These are phyloP conservation scores for Jamesozyma gamospora DNA, from an alignment of 805 yeast species.

Conservation along the genomic window DNA sequence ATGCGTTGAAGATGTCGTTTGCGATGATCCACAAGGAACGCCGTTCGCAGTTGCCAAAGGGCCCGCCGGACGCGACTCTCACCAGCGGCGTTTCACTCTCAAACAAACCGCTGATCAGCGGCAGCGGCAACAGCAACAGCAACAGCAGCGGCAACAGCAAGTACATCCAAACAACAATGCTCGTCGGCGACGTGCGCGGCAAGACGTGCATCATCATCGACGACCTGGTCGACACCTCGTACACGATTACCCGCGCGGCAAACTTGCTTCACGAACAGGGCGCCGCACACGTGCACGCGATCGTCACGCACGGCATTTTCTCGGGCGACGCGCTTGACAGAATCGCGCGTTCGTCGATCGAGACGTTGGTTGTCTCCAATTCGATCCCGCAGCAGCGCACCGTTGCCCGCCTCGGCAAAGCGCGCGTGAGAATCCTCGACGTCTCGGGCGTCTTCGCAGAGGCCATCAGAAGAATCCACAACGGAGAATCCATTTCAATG, in stretches of 20 bases:
- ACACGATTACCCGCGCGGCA: constrained; percentile 88
- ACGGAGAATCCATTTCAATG: constrained; percentile 93
- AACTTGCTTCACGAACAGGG: constrained; percentile 87
- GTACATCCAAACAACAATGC: constrained; percentile 73
- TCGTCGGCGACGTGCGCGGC: constrained; percentile 88
- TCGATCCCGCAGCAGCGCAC: constrained; percentile 77
- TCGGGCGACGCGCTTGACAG: constrained; percentile 82
- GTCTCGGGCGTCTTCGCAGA: constrained; percentile 86
- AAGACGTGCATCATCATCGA: constrained; percentile 85
- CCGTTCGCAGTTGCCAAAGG: constrained; percentile 37
- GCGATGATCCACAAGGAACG: constrained; percentile 95
- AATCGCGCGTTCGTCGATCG: constrained; percentile 58
- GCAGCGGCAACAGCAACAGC: neutral
- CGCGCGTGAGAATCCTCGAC: constrained; percentile 70
- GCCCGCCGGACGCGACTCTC: constrained; percentile 28
- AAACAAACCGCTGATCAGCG: constrained; percentile 12
- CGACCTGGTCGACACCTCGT: constrained; percentile 88
- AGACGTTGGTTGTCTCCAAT: constrained; percentile 80
- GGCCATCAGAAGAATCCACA: constrained; percentile 90
- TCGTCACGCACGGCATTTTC: constrained; percentile 87
- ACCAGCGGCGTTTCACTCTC: constrained; percentile 19
- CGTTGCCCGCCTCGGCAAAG: constrained; percentile 38
- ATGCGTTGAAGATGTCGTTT: constrained; percentile 74
- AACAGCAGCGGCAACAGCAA: constrained; percentile 17
- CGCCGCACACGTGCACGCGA: constrained; percentile 73